phyloP scores from a whole-genome alignment of 169 alveolate genomes.

The Plasmodium malariae region DNA sequence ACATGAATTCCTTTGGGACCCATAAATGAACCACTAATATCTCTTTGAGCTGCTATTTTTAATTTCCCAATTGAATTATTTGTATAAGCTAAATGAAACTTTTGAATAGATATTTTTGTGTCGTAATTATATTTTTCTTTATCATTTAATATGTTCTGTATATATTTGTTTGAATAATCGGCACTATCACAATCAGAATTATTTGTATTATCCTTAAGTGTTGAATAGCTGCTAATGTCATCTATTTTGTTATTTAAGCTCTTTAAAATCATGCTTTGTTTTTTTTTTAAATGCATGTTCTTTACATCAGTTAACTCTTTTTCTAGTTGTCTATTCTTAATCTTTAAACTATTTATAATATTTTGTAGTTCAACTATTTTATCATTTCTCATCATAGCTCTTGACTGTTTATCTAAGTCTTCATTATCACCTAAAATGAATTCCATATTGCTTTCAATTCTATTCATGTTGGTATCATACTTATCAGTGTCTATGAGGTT shows the following conservation, averaged over 20 bases:
- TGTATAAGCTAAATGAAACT: conserved; percentile 63
- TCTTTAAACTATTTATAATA: conserved; percentile 40
- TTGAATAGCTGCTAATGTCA: conserved; percentile 44
- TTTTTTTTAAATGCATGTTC: conserved; percentile 56
- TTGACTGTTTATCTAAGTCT: conserved; percentile 14
- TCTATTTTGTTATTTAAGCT: conserved; percentile 40
- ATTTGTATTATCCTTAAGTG: conserved; percentile 48
- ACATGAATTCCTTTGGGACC: conserved; percentile 68
- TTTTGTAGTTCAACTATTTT: conserved; percentile 40
- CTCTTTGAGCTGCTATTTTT: conserved; percentile 67
- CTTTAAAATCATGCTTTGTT: conserved; percentile 27
- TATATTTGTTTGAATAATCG: conserved; percentile 21
- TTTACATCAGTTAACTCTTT: conserved; percentile 53
- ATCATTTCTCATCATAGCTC: neutral
- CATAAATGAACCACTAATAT: conserved; percentile 67
- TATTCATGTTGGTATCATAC: neutral
- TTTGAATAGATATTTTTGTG: conserved; percentile 54
- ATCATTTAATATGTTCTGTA: conserved; percentile 51
- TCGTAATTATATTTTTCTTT: conserved; percentile 58
- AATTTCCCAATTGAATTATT: conserved; percentile 61
- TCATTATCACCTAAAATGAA: conserved; percentile 31
- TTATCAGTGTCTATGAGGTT: conserved; percentile 12
- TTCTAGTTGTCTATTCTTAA: conserved; percentile 54
- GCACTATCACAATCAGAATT: conserved; percentile 54
- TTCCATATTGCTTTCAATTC: conserved; percentile 27